Evolutionary conservation across 148 eudicot species (phyloP), one percentile per base, ranked within the genome.

Genomic region (Persicaria tinctoria): DNA sequence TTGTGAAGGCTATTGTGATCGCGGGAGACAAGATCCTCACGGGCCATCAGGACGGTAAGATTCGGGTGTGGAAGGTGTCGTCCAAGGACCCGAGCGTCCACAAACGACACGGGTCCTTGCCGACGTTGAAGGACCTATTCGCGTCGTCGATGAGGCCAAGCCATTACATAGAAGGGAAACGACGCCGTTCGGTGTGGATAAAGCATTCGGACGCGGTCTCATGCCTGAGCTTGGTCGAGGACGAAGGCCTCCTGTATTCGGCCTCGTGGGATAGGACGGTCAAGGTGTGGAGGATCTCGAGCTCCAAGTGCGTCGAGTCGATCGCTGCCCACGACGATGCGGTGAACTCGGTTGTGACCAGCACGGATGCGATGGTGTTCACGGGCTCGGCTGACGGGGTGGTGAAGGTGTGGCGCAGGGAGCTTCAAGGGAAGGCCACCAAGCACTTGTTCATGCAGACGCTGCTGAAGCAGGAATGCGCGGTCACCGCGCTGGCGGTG

Each of bases 41-140:
- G n/a, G 78, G 73, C 1, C 78, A 76, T 14, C 78, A 76, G n/a
- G 78, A 76, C 27, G 73, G 73, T 32, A 76, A 68, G 73, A 76
- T 76, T 32, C 73, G 78, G 12, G 78, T 76, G 1, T 76, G 78
- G 78, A 66, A 68, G 63, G 51, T 63, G 8, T 76, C 78, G 47
- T n/a, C 49, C 10, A 50, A 68, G 60, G 51, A 68, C 63, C 14
- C 62, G 27, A 68, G 69, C 49, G 48, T 68, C 1, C 78, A 76
- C 51, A 68, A 51, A 51, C 32, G 73, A 27, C 13, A 17, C 16
- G 73, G 73, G 13, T 59, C 78, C 1, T 62, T 76, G 12, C 78
- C 78, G 16, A 76, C 78, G 17, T 9, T 68, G 16, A 76, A 76
- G 63, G 78, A 51, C 50, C 4, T 59, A 7, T 8, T 76, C 16